phyloP scores from a whole-genome alignment of 768 basidiomycete genomes.

The Amylocystis lapponica region DNA sequence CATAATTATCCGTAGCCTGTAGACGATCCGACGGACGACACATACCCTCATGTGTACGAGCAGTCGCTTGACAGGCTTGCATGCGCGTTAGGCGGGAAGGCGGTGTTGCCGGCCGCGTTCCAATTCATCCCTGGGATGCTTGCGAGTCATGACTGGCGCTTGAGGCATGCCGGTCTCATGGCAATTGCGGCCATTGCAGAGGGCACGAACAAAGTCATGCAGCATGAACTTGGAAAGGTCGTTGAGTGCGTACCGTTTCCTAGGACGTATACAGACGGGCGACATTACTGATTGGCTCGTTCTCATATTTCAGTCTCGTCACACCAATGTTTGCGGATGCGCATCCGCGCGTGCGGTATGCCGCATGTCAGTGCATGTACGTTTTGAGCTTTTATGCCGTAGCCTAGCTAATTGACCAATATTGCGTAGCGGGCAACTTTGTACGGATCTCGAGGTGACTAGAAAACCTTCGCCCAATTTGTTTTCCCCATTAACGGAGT shows the following conservation, averaged over 20 bases:
- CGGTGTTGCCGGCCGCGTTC: conserved; percentile 75
- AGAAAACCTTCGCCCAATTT: background rate
- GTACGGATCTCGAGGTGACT: conserved; percentile 79
- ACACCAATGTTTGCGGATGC: conserved; percentile 72
- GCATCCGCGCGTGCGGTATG: conserved; percentile 68
- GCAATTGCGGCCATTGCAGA: conserved; percentile 83
- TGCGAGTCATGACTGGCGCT: conserved; percentile 76
- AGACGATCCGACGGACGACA: conserved; percentile 55
- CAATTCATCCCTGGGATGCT: conserved; percentile 81
- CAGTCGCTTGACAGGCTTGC: conserved; percentile 80
- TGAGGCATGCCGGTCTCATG: conserved; percentile 81
- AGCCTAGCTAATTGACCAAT: conserved; percentile 1
- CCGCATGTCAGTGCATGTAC: conserved; percentile 82
- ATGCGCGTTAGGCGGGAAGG: conserved; percentile 70
- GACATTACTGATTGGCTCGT: no score
- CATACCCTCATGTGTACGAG: conserved; percentile 72
- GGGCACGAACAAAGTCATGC: conserved; percentile 78
- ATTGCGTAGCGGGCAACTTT: conserved; percentile 68
- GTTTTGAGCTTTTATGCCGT: no score
- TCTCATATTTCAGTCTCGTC: conserved; percentile 46
- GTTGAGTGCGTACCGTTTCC: conserved; percentile 51
- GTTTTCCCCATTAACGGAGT: background rate
- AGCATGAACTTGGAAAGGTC: conserved; percentile 75
- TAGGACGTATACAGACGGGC: no score
- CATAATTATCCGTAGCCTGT: conserved; percentile 43